Percentiles rank a stretch among this genome's conserved stretches.
Evolutionary conservation across 176 grass and related monocot species (phyloP).

Genomic region (Eragrostis nindensis): DNA sequence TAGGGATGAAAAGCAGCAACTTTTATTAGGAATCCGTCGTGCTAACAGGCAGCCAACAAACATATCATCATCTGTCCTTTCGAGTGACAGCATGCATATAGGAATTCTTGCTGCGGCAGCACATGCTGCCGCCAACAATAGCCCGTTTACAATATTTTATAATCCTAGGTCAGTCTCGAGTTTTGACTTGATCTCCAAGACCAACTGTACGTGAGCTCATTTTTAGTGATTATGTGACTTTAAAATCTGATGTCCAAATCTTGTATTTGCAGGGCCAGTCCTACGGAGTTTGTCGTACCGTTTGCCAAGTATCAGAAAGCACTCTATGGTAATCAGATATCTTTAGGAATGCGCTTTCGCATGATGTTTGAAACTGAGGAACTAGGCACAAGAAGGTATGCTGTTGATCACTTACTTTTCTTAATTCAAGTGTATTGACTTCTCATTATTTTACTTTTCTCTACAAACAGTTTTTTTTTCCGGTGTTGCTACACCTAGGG

Average conservation of each 20-base stretch:
- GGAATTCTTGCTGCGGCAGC: constrained; percentile 92
- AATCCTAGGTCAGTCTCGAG: constrained; percentile 73
- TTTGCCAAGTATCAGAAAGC: constrained; percentile 85
- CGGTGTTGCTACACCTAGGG: not conserved
- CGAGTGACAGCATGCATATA: constrained; percentile 96
- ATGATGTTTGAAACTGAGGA: constrained; percentile 97
- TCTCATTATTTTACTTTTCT: not conserved
- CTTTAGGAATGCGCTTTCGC: constrained; percentile 88
- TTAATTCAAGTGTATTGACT: constrained; percentile 3
- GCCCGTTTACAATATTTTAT: constrained; percentile 91
- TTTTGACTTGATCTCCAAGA: not conserved
- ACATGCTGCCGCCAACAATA: constrained; percentile 78
- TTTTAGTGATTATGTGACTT: not conserved
- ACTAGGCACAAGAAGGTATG: constrained; percentile 74
- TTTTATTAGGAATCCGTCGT: constrained; percentile 79
- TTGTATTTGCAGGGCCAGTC: constrained; percentile 69
- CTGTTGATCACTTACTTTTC: not conserved
- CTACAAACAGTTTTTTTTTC: not conserved
- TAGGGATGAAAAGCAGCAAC: constrained; percentile 81
- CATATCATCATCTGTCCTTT: constrained; percentile 87
- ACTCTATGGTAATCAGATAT: constrained; percentile 74
- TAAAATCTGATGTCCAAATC: constrained; percentile 38
- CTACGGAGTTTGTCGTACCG: constrained; percentile 86
- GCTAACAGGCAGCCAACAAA: constrained; percentile 72
- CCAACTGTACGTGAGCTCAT: constrained; percentile 2